Evolutionary conservation across 148 eudicot species (phyloP).

Genomic region (Salicornia ramosissima): DNA sequence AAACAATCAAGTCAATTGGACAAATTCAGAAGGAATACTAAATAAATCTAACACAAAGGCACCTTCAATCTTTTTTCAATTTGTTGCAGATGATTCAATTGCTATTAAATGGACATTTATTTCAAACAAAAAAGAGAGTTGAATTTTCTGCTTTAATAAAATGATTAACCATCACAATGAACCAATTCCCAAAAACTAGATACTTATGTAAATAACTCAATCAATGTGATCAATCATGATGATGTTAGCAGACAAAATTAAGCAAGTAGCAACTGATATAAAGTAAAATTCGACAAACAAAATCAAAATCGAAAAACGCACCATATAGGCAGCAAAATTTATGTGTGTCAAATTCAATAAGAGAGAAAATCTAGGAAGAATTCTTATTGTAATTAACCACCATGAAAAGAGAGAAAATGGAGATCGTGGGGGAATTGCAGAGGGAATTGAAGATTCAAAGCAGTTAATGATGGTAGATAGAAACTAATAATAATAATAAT

Average conservation of each 20-base stretch:
- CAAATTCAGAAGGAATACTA: not conserved
- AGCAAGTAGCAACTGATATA: not conserved
- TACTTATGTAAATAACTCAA: not conserved
- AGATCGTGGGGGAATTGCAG: constrained; percentile 29
- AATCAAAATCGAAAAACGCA: constrained; percentile 8
- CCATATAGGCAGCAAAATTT: not conserved
- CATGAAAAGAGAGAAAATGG: constrained; percentile 10
- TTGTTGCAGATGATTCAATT: not conserved
- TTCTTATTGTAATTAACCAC: not conserved
- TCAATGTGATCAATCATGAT: constrained; percentile 4
- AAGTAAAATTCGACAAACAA: not conserved
- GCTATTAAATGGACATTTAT: not conserved
- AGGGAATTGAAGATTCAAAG: constrained; percentile 18
- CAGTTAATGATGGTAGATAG: constrained; percentile 11
- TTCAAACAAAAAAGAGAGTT: not conserved
- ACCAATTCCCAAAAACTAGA: not conserved
- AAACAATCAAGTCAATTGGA: not conserved
- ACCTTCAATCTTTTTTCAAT: not conserved
- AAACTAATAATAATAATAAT: not conserved
- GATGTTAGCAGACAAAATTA: not conserved
- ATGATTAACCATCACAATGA: not conserved
- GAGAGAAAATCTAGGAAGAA: constrained; percentile 3
- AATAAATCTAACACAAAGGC: not conserved
- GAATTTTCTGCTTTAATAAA: not conserved
- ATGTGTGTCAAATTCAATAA: not conserved